phyloP scores from a whole-genome alignment of 2,329 filamentous ascomycete species.

The Fusarium protoensiforme region DNA sequence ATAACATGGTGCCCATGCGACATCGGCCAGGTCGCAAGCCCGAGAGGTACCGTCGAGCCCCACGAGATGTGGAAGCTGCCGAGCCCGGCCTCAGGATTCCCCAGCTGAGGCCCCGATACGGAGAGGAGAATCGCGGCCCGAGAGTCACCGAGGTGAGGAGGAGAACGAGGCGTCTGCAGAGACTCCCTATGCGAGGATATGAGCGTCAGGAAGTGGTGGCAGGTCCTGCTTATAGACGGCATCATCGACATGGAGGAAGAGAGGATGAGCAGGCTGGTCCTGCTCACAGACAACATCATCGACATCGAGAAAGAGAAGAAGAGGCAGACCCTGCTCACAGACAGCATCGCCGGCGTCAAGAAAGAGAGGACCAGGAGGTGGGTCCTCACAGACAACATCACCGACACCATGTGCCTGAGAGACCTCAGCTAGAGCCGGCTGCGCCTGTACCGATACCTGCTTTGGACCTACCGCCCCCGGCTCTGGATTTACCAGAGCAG shows the following conservation, averaged over 20 bases:
- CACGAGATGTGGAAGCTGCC: not conserved
- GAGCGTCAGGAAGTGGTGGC: not conserved
- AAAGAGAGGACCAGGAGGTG: not conserved
- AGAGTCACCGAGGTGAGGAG: not conserved
- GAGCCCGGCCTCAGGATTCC: slow-evolving; percentile 11
- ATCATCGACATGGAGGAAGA: not conserved
- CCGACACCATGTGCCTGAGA: not conserved
- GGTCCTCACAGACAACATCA: not conserved
- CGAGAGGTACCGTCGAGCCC: slow-evolving; percentile 20
- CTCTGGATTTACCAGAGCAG: not conserved
- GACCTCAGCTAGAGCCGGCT: not conserved
- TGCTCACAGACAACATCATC: not conserved
- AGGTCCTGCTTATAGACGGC: not conserved
- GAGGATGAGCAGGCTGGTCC: not conserved
- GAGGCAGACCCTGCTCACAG: not conserved
- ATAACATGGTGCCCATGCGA: slow-evolving; percentile 17
- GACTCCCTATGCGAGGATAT: not conserved
- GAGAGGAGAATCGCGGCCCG: slow-evolving; percentile 5
- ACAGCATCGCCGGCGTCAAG: not conserved
- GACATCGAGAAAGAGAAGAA: not conserved
- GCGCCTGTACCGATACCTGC: not conserved
- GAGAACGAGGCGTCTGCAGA: not conserved
- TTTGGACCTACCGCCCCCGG: not conserved
- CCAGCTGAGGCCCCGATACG: slow-evolving; percentile 22
- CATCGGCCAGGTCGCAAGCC: slow-evolving; percentile 32